Evolutionary conservation across 306 rosid species (phyloP).

Genomic region (Pyrus bretschneideri): DNA sequence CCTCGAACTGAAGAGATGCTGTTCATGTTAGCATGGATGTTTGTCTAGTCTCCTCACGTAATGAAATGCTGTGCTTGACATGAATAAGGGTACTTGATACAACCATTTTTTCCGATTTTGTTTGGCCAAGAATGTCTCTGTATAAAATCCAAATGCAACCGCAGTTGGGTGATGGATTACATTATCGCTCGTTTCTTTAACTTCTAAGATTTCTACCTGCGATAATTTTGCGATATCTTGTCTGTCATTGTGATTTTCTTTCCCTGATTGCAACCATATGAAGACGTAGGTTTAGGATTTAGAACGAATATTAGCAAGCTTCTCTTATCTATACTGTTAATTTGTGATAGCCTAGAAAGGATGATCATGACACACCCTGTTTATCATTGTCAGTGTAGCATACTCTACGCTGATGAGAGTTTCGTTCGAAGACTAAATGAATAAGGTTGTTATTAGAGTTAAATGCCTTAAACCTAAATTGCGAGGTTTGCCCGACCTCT

Average conservation of each 20-base stretch:
- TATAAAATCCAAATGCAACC: constrained; percentile 24
- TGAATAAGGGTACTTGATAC: constrained; percentile 33
- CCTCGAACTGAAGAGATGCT: constrained; percentile 8
- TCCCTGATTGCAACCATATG: neutral
- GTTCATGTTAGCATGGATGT: constrained; percentile 16
- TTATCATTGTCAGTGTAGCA: neutral
- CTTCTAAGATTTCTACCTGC: neutral
- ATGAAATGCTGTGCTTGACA: constrained; percentile 21
- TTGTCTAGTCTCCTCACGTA: constrained; percentile 15
- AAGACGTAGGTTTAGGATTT: neutral
- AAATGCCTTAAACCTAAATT: neutral
- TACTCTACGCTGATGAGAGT: neutral
- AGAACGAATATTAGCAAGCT: neutral
- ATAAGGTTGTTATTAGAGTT: neutral
- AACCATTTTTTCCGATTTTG: constrained; percentile 20
- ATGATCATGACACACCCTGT: neutral
- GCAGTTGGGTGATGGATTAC: constrained; percentile 18
- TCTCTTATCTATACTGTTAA: neutral
- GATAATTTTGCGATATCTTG: neutral
- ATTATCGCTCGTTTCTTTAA: neutral
- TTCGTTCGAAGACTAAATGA: neutral
- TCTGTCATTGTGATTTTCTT: neutral
- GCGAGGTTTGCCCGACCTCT: neutral
- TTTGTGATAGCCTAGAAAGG: neutral
- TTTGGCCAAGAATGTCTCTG: constrained; percentile 13